Conservation (phyloP, 768 basidiomycete genomes). For the Gloeopeniophorella convolvens region DNA sequence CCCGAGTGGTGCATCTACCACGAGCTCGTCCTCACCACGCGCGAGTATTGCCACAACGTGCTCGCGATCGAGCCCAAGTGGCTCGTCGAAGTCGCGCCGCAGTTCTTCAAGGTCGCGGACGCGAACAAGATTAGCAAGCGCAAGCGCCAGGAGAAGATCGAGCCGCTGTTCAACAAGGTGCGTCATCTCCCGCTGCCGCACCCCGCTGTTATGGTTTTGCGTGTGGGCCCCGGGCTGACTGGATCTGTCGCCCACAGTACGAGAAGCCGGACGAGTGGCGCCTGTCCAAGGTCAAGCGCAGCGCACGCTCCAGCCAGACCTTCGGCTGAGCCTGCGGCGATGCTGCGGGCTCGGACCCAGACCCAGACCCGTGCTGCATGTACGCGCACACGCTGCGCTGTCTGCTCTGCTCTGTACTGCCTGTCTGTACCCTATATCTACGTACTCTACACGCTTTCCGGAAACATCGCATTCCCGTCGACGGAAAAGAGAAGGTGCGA, state of each 20-base stretch:
- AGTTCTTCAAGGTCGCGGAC: slow-evolving; percentile 98
- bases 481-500: too few species aligned
- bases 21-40: slow-evolving; percentile 92
- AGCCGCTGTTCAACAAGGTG: slow-evolving; percentile 87
- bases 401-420: too few species aligned
- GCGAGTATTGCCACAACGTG: slow-evolving; percentile 89
- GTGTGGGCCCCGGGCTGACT: neutral
- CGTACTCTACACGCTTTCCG: too few species aligned
- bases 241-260: slow-evolving; percentile 36
- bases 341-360: too few species aligned
- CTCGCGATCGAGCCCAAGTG: slow-evolving; percentile 97
- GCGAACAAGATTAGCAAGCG: slow-evolving; percentile 96
- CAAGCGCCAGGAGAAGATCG: slow-evolving; percentile 95
- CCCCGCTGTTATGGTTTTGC: neutral
- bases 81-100: slow-evolving; percentile 96
- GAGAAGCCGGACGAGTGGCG: slow-evolving; percentile 95
- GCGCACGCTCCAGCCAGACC: slow-evolving; percentile 91
- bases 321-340: slow-evolving; percentile 70
- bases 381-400: too few species aligned
- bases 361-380: too few species aligned
- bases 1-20: slow-evolving; percentile 97
- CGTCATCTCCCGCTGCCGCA: slow-evolving; percentile 1
- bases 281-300: slow-evolving; percentile 85
- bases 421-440: too few species aligned
- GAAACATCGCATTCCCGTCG: too few species aligned